Percentiles rank a stretch among this genome's conserved stretches.
Evolutionary conservation across 345 rosid genomes (phyloP).

Genomic region (Eucalyptus erythrocorys): DNA sequence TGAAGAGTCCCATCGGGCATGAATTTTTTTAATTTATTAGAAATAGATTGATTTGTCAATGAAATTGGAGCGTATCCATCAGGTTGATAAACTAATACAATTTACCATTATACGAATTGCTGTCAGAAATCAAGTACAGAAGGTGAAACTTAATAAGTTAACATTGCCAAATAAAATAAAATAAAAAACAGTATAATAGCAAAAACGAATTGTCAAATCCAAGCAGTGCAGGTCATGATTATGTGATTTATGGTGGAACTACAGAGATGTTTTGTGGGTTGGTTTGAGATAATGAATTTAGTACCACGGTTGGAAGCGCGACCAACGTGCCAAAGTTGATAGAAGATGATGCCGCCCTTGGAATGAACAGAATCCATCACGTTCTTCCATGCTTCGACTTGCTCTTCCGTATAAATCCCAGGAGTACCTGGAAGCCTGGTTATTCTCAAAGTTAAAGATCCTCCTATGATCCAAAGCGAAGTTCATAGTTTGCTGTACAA

Average conservation of each 20-base stretch:
- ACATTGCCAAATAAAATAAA: not conserved
- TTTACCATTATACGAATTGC: not conserved
- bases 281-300: not conserved
- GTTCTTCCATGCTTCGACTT: slow-evolving; percentile 71
- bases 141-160: not conserved
- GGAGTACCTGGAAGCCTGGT: slow-evolving; percentile 77
- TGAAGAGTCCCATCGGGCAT: slow-evolving; percentile 48
- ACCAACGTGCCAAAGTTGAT: not conserved
- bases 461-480: not conserved
- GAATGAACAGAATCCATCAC: slow-evolving; percentile 13
- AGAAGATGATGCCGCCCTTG: not conserved
- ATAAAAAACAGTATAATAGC: not conserved
- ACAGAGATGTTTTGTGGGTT: not conserved
- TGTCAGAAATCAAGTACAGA: not conserved
- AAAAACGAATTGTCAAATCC: not conserved
- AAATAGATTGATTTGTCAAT: slow-evolving; percentile 42
- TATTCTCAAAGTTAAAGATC: not conserved
- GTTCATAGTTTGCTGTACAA: not conserved
- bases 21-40: slow-evolving; percentile 45
- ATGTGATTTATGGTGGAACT: not conserved
- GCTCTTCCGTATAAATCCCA: slow-evolving; percentile 66
- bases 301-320: not conserved
- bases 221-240: slow-evolving; percentile 24
- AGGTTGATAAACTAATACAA: slow-evolving; percentile 50
- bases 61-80: slow-evolving; percentile 65